Evolutionary conservation across 345 rosid species (phyloP).

Genomic region (Salix caprea): DNA sequence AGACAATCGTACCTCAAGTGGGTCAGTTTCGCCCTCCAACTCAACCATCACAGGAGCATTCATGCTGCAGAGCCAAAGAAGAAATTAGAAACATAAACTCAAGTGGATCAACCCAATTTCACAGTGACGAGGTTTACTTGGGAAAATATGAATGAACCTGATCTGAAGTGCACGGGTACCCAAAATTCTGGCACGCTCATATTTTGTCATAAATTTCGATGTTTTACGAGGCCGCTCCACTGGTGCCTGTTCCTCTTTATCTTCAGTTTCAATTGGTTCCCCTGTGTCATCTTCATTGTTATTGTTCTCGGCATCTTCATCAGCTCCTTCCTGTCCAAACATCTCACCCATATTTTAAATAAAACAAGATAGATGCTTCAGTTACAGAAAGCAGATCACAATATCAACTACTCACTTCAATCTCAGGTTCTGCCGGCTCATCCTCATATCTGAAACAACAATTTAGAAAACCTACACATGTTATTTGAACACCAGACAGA

Average conservation of each 20-base stretch:
- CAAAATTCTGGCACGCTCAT: constrained; percentile 78
- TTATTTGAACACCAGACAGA: not conserved
- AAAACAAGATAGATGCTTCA: not conserved
- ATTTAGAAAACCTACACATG: not conserved
- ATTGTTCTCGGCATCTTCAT: constrained; percentile 55
- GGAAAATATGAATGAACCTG: constrained; percentile 34
- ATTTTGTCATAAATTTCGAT: constrained; percentile 73
- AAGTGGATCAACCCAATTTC: not conserved
- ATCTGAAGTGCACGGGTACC: constrained; percentile 84
- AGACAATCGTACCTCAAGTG: constrained; percentile 55
- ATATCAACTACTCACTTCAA: constrained; percentile 47
- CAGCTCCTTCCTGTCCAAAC: constrained; percentile 63
- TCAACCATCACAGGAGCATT: constrained; percentile 94
- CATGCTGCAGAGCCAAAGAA: constrained; percentile 49
- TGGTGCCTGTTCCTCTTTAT: constrained; percentile 41
- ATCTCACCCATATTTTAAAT: constrained; percentile 4
- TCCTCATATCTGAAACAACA: constrained; percentile 57
- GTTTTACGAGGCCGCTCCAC: constrained; percentile 56
- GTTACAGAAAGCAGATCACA: not conserved
- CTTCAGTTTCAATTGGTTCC: constrained; percentile 65
- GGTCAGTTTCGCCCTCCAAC: constrained; percentile 87
- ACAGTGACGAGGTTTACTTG: not conserved
- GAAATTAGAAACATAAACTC: not conserved
- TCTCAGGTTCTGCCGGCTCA: constrained; percentile 81
- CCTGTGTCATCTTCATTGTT: constrained; percentile 52